Conservation (phyloP, 1,284 basidiomycete genomes). For the Sporisorium iseilematis-ciliati region DNA sequence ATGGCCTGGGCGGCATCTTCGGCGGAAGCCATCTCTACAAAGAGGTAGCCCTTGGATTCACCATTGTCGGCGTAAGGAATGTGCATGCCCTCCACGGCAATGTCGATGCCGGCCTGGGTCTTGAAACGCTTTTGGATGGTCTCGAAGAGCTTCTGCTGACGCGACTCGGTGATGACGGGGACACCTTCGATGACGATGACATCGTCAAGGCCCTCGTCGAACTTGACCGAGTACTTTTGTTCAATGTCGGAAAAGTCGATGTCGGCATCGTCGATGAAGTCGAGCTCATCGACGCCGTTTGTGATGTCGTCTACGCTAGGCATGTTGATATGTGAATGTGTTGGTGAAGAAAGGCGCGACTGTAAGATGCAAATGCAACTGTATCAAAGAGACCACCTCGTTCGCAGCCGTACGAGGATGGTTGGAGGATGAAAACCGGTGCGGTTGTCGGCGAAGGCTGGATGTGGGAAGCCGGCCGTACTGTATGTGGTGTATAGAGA, state of each 20-base stretch:
- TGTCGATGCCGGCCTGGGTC: conserved; percentile 68
- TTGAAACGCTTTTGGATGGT: conserved; percentile 70
- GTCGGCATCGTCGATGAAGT: conserved; percentile 73
- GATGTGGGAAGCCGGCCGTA: conserved; percentile 16
- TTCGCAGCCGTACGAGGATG: conserved; percentile 17
- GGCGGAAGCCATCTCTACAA: conserved; percentile 85
- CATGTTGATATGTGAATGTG: conserved; percentile 23
- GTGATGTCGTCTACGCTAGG: conserved; percentile 52
- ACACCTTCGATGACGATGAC: conserved; percentile 71
- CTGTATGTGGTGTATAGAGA: conserved; percentile 1
- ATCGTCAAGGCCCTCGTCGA: conserved; percentile 70
- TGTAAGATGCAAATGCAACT: conserved; percentile 1
- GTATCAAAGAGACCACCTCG: conserved; percentile 3
- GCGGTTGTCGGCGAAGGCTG: conserved; percentile 29
- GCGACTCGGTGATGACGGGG: conserved; percentile 69
- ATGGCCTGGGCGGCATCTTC: conserved; percentile 87
- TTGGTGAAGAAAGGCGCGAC: background rate
- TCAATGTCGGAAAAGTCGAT: conserved; percentile 97
- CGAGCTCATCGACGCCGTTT: conserved; percentile 55
- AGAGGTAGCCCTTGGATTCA: conserved; percentile 76
- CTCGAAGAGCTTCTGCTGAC: conserved; percentile 70
- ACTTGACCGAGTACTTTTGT: conserved; percentile 76
- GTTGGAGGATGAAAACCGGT: background rate
- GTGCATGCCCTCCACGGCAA: conserved; percentile 68
- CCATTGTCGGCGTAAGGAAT: conserved; percentile 69